Conservation (phyloP, 257 asterid genomes). For the Dorcoceras hygrometricum region DNA sequence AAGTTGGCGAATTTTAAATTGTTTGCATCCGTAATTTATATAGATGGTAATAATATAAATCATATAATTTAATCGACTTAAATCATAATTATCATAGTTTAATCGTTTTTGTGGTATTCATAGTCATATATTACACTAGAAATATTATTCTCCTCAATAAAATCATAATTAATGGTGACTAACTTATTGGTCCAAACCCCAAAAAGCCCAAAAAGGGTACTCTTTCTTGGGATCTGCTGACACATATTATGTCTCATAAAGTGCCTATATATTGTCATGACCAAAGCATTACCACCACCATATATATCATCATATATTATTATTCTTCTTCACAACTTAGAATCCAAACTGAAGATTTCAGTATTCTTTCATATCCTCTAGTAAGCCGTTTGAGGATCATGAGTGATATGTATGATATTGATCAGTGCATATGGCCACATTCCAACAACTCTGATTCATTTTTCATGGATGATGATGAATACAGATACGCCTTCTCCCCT, state of each 20-base stretch:
- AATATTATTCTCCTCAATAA: too few species aligned
- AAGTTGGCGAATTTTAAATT: too few species aligned
- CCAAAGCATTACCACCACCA: conserved; percentile 7
- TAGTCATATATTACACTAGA: too few species aligned
- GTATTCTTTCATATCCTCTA: neutral
- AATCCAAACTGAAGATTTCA: neutral
- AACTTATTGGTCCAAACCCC: neutral
- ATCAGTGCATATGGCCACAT: conserved; percentile 13
- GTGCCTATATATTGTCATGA: conserved; percentile 16
- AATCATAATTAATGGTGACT: neutral
- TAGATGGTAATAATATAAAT: too few species aligned
- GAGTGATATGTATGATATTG: conserved; percentile 22
- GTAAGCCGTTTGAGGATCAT: conserved; percentile 14
- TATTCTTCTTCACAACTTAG: neutral
- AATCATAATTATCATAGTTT: too few species aligned
- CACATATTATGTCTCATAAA: neutral
- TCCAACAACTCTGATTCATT: conserved; percentile 19
- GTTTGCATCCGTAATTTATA: too few species aligned
- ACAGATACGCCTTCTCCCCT: neutral
- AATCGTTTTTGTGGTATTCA: too few species aligned
- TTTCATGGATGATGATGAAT: conserved; percentile 9
- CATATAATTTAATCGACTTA: too few species aligned
- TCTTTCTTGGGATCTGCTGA: conserved; percentile 12
- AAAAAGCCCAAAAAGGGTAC: conserved; percentile 18
- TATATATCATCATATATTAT: neutral